A percentile compares a stretch with the other conserved stretches of the same genome.
Evolutionary conservation across 768 basidiomycete species (phyloP).

Genomic region (Tephrocybe sp.): DNA sequence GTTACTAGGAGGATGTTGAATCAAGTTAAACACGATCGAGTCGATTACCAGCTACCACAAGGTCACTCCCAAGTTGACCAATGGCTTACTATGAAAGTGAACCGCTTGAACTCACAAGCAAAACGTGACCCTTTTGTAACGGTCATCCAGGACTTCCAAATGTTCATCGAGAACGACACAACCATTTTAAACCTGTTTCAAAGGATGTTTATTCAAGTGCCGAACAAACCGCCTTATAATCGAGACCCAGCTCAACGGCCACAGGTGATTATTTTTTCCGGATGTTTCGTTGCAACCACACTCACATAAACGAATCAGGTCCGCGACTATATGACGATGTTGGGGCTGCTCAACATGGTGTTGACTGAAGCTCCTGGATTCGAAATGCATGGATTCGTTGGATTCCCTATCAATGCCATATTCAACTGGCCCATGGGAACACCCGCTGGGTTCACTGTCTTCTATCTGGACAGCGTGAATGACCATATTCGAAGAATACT

Average conservation of each 20-base stretch:
- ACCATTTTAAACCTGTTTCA: not conserved
- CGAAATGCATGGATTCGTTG: slow-evolving; percentile 37
- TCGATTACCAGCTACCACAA: no score
- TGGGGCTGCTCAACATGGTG: slow-evolving; percentile 39
- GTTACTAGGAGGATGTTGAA: no score
- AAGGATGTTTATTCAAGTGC: slow-evolving; percentile 9
- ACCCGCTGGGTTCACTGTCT: slow-evolving; percentile 25
- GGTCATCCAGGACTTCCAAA: slow-evolving; percentile 2
- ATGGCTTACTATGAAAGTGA: not conserved
- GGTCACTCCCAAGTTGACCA: not conserved
- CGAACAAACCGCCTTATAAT: slow-evolving; percentile 9
- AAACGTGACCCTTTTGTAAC: not conserved
- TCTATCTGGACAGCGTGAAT: slow-evolving; percentile 45
- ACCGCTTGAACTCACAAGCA: not conserved
- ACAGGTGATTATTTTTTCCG: not conserved
- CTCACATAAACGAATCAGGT: slow-evolving; percentile 23
- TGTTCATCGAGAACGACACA: slow-evolving; percentile 5
- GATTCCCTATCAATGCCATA: slow-evolving; percentile 45
- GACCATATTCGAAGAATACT: slow-evolving; percentile 43
- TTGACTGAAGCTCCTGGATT: slow-evolving; percentile 40
- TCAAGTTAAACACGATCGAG: no score
- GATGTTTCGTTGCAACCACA: no score
- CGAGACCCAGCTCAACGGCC: slow-evolving; percentile 3
- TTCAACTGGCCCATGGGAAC: slow-evolving; percentile 40
- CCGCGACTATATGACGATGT: slow-evolving; percentile 37